These are phyloP conservation scores for Bretziella fagacearum DNA, from an alignment of 2,329 filamentous ascomycete genomes.

Conservation along the genomic window DNA sequence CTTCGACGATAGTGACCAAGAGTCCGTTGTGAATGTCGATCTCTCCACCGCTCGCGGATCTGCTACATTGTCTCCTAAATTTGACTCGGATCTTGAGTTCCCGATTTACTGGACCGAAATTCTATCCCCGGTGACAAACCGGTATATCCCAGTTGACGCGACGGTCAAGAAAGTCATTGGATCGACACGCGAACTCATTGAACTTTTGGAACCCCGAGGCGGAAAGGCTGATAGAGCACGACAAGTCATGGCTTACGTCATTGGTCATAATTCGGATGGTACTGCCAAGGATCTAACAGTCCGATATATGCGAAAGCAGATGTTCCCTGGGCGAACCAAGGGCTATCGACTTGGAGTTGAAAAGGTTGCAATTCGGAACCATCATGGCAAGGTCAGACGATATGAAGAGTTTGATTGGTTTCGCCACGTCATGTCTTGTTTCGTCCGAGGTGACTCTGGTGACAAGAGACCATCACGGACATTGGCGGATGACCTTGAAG, in stretches of 20 bases:
- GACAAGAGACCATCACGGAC: conserved; percentile 41
- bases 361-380: conserved; percentile 65
- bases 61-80: conserved; percentile 27
- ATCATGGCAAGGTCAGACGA: conserved; percentile 56
- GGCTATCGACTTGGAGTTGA: conserved; percentile 62
- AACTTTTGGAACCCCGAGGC: conserved; percentile 68
- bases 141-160: conserved; percentile 63
- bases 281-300: conserved; percentile 91
- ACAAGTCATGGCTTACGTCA: conserved; percentile 77
- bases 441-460: conserved; percentile 30
- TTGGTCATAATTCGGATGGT: conserved; percentile 68
- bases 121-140: conserved; percentile 63
- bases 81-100: conserved; percentile 62
- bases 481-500: conserved; percentile 61
- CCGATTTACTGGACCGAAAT: conserved; percentile 92
- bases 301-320: conserved; percentile 66
- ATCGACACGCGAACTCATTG: conserved; percentile 52
- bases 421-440: conserved; percentile 58
- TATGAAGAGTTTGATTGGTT: conserved; percentile 84
- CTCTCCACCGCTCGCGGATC: background rate
- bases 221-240: conserved; percentile 68
- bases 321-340: conserved; percentile 79
- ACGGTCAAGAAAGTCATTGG: conserved; percentile 52
- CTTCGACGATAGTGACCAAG: conserved; percentile 39
- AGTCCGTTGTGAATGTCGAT: conserved; percentile 29